Evolutionary conservation across 441 rosid species (phyloP).

Genomic region (Bruguiera hainesii): DNA sequence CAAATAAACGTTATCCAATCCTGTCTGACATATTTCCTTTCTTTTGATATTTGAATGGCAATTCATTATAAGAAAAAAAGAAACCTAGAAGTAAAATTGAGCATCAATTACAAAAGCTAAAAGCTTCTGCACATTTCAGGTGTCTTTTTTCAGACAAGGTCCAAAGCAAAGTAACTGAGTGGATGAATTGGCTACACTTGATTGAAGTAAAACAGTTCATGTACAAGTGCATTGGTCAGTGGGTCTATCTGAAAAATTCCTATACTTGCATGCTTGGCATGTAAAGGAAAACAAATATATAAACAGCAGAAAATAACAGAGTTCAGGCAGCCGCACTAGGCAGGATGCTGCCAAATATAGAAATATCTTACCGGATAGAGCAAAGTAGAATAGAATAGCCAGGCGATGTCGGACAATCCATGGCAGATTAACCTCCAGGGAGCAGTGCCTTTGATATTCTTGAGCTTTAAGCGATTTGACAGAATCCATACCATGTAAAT

Average conservation of each 20-base stretch:
- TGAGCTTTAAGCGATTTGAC: slow-evolving; percentile 20
- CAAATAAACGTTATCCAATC: not conserved
- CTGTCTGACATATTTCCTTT: no score
- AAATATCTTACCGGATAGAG: slow-evolving; percentile 46
- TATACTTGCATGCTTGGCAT: not conserved
- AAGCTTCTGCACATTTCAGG: not conserved
- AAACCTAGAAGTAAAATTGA: no score
- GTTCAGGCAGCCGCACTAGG: slow-evolving; percentile 2
- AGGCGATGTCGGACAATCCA: slow-evolving; percentile 65
- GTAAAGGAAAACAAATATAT: not conserved
- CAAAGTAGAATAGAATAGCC: slow-evolving; percentile 45
- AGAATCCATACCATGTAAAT: slow-evolving; percentile 26
- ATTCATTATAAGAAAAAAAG: not conserved
- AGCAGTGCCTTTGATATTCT: slow-evolving; percentile 46
- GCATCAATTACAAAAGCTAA: not conserved
- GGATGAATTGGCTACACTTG: slow-evolving; percentile 1
- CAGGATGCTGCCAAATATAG: slow-evolving; percentile 3
- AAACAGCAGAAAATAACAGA: slow-evolving; percentile 1
- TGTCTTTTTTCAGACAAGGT: not conserved
- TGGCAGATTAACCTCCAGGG: slow-evolving; percentile 59
- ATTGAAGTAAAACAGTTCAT: not conserved
- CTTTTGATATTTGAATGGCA: not conserved
- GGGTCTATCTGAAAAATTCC: no score
- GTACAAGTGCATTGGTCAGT: no score
- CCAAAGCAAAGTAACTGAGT: not conserved